phyloP scores from a whole-genome alignment of 2,329 filamentous ascomycete genomes.

The Sclerotinia sclerotiorum region DNA sequence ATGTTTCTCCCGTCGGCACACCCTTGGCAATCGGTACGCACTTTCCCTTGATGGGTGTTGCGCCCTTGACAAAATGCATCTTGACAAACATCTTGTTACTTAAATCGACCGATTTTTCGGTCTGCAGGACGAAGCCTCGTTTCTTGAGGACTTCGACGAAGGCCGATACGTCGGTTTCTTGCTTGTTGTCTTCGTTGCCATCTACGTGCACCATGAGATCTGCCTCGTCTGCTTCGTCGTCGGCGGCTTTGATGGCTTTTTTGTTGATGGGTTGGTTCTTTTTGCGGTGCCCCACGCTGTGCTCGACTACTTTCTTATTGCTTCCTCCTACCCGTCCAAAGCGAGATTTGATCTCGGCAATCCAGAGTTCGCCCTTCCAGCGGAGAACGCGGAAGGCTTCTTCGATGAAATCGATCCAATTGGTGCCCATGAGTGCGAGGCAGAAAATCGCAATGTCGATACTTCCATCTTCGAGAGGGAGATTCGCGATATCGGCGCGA shows the following conservation, averaged over 20 bases:
- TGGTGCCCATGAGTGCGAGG: slow-evolving; percentile 96
- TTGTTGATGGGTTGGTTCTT: slow-evolving; percentile 48
- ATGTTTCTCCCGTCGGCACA: slow-evolving; percentile 57
- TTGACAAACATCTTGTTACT: slow-evolving; percentile 98
- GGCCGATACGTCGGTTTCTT: slow-evolving; percentile 81
- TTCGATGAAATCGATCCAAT: slow-evolving; percentile 95
- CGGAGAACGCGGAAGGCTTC: slow-evolving; percentile 90
- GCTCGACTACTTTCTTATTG: slow-evolving; percentile 55
- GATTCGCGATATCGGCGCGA: slow-evolving; percentile 80
- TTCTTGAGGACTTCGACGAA: slow-evolving; percentile 82
- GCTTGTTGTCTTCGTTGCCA: slow-evolving; percentile 59
- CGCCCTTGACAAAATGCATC: slow-evolving; percentile 91
- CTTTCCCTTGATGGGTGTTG: slow-evolving; percentile 73
- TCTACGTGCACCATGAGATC: slow-evolving; percentile 71
- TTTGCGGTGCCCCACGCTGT: slow-evolving; percentile 71
- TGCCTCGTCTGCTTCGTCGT: slow-evolving; percentile 50
- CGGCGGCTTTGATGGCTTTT: slow-evolving; percentile 44
- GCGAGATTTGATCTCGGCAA: slow-evolving; percentile 93
- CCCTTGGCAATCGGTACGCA: slow-evolving; percentile 50
- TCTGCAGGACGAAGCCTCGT: slow-evolving; percentile 81
- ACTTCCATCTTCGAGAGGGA: slow-evolving; percentile 72
- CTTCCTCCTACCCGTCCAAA: slow-evolving; percentile 64
- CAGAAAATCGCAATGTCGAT: slow-evolving; percentile 93
- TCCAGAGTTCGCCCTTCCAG: slow-evolving; percentile 95
- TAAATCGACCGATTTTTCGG: slow-evolving; percentile 66